Evolutionary conservation across 768 basidiomycete species (phyloP).

Genomic region (Auricularia heimuer): DNA sequence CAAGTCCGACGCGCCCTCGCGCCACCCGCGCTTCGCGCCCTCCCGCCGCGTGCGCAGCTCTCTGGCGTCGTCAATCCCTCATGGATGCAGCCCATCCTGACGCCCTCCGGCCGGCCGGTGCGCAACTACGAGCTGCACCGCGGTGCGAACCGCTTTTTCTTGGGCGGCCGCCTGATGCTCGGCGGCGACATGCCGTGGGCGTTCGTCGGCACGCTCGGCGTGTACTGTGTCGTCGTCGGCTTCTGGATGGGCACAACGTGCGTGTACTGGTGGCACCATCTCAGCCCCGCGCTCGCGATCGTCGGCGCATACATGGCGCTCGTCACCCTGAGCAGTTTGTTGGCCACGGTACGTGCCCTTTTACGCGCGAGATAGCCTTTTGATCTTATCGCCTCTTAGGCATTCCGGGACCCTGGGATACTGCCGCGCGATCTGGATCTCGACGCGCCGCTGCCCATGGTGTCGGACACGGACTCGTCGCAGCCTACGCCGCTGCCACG

Average conservation of each 20-base stretch:
- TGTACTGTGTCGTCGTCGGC: constrained; percentile 61
- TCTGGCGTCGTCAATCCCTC: background rate
- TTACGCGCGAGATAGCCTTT: constrained; percentile 9
- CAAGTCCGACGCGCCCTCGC: constrained; percentile 14
- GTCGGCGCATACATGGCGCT: constrained; percentile 54
- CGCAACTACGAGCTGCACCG: constrained; percentile 57
- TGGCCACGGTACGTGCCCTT: constrained; percentile 50
- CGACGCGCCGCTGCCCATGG: constrained; percentile 66
- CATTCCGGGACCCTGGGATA: constrained; percentile 78
- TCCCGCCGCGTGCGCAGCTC: constrained; percentile 3
- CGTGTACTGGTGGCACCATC: constrained; percentile 80
- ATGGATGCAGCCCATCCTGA: background rate
- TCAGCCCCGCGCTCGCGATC: constrained; percentile 59
- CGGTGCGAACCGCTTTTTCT: constrained; percentile 68
- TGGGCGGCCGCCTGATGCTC: constrained; percentile 61
- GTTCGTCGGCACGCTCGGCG: constrained; percentile 51
- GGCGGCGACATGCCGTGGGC: constrained; percentile 84
- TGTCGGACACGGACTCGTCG: constrained; percentile 53
- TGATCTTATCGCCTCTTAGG: constrained; percentile 30
- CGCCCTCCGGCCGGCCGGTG: constrained; percentile 29
- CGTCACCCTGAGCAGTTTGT: constrained; percentile 65
- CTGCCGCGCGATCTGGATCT: constrained; percentile 81
- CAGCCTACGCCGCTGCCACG: constrained; percentile 61
- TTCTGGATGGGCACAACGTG: constrained; percentile 85
- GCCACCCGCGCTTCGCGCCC: constrained; percentile 17